These are phyloP conservation scores for Colletotrichum filicis DNA, from an alignment of 2,329 filamentous ascomycete genomes.

Conservation along the genomic window DNA sequence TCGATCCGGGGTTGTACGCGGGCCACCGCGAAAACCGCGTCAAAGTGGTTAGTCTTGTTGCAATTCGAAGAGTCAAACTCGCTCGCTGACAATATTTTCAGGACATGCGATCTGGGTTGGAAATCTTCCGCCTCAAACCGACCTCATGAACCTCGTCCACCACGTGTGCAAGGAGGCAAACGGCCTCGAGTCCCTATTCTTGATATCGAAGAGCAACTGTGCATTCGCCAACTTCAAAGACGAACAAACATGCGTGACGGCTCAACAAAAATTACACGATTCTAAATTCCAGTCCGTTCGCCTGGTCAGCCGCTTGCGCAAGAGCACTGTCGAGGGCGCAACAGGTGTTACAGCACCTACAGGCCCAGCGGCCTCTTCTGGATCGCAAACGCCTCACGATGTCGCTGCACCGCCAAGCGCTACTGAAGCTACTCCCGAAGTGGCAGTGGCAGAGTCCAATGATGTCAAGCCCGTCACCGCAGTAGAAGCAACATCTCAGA, in stretches of 20 bases:
- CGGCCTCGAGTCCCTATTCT: constrained; percentile 87
- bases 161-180: constrained; percentile 86
- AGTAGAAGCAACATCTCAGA: constrained; percentile 45
- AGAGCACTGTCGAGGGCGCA: constrained; percentile 59
- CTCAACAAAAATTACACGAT: constrained; percentile 88
- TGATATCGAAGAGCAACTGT: constrained; percentile 97
- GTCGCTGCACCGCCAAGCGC: not conserved
- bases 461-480: not conserved
- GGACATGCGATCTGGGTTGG: constrained; percentile 97
- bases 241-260: constrained; percentile 78
- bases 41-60: constrained; percentile 64
- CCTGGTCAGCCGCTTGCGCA: constrained; percentile 84
- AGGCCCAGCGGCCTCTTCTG: constrained; percentile 58
- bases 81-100: constrained; percentile 43
- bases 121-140: constrained; percentile 87
- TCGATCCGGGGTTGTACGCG: constrained; percentile 58
- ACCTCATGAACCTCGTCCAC: constrained; percentile 85
- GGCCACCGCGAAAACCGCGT: constrained; percentile 66
- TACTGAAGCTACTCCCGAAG: not conserved
- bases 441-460: not conserved
- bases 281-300: constrained; percentile 88
- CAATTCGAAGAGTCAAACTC: constrained; percentile 21
- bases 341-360: constrained; percentile 63
- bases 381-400: constrained; percentile 22
- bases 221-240: constrained; percentile 96